These are phyloP conservation scores for Coffea canephora DNA, from an alignment of 257 asterid species.

Conservation along the genomic window DNA sequence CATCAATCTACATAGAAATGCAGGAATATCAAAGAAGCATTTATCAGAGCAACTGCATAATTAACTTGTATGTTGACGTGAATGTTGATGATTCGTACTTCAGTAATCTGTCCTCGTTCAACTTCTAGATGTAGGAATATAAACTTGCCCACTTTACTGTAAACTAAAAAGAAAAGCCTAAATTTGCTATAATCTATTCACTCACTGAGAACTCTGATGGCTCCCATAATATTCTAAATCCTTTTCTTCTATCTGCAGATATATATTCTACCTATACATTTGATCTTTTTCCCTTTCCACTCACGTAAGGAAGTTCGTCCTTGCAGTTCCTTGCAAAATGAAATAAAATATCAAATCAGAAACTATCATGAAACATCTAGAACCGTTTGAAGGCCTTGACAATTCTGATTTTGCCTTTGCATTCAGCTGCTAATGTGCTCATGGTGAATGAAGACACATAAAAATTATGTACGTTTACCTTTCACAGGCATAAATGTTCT, in stretches of 20 bases:
- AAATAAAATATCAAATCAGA: neutral
- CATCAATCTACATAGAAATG: neutral
- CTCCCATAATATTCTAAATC: neutral
- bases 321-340: neutral
- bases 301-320: neutral
- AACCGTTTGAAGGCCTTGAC: neutral
- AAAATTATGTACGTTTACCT: neutral
- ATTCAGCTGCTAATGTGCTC: neutral
- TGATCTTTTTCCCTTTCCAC: neutral
- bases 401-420: neutral
- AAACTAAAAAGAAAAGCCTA: neutral
- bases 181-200: neutral
- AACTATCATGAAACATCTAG: neutral
- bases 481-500: constrained; percentile 80
- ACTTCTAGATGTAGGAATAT: neutral
- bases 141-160: neutral
- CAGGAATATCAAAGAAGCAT: neutral
- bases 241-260: neutral
- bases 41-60: neutral
- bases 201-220: neutral
- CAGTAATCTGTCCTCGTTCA: neutral
- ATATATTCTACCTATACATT: neutral
- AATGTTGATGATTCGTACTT: neutral
- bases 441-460: neutral
- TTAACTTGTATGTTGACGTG: neutral